phyloP scores from a whole-genome alignment of 352 stramenopile genomes.

The Phytopythium mirpurense region DNA sequence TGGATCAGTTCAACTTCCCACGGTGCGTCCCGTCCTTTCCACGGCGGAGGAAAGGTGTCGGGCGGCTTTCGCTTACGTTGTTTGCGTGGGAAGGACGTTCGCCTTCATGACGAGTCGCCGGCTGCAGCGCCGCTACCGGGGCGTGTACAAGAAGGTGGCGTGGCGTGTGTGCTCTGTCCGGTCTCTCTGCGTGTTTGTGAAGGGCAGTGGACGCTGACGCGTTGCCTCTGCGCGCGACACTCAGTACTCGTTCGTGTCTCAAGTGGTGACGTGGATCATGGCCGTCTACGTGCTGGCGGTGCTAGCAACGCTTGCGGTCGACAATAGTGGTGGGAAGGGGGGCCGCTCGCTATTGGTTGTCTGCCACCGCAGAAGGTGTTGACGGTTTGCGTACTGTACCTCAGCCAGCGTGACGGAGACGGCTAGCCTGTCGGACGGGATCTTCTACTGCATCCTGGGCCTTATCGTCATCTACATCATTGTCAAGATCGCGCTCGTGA shows the following conservation, averaged over 20 bases:
- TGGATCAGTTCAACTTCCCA: constrained; percentile 37
- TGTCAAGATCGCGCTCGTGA: constrained; percentile 62
- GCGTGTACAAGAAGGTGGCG: constrained; percentile 46
- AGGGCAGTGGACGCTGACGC: no score
- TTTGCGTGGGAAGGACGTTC: constrained; percentile 27
- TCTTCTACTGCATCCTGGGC: constrained; percentile 49
- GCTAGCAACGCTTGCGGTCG: constrained; percentile 27
- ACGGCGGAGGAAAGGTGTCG: background rate
- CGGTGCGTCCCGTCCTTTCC: constrained; percentile 10
- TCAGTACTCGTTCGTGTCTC: constrained; percentile 45
- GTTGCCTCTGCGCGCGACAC: no score
- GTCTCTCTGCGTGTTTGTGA: no score
- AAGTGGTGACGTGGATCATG: constrained; percentile 49
- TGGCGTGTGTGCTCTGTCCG: no score
- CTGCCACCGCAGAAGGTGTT: no score
- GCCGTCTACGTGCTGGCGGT: constrained; percentile 50
- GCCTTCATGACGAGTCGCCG: constrained; percentile 50
- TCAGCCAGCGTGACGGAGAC: constrained; percentile 11
- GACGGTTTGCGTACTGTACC: no score
- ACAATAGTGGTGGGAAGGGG: constrained; percentile 17
- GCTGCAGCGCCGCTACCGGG: constrained; percentile 45
- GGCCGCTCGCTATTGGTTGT: background rate
- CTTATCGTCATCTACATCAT: constrained; percentile 57
- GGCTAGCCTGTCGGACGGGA: constrained; percentile 24
- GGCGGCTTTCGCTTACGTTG: background rate